phyloP scores from a whole-genome alignment of 805 yeast species.

The Saccharomycopsis sp. region DNA sequence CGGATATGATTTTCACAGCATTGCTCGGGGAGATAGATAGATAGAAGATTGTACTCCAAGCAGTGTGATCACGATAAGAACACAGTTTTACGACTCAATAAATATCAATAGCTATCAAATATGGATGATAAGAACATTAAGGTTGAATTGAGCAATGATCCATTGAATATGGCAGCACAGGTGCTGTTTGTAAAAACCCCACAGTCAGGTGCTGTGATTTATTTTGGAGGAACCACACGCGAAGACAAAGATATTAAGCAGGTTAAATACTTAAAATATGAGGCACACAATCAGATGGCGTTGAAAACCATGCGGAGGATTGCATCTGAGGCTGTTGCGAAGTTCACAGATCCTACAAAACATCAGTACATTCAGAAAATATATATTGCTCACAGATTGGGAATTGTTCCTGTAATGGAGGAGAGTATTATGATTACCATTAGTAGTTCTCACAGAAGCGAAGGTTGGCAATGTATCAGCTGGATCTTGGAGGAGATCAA shows the following conservation, averaged over 20 bases:
- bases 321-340: constrained; percentile 29
- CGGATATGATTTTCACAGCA: background rate
- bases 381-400: constrained; percentile 40
- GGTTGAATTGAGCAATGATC: constrained; percentile 23
- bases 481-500: constrained; percentile 41
- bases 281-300: constrained; percentile 40
- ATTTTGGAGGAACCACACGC: constrained; percentile 47
- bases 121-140: background rate
- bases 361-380: constrained; percentile 30
- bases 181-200: constrained; percentile 37
- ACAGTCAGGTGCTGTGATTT: constrained; percentile 42
- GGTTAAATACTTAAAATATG: constrained; percentile 39
- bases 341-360: constrained; percentile 24
- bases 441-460: constrained; percentile 39
- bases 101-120: too few species aligned
- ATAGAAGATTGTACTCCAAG: too few species aligned
- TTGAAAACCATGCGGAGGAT: constrained; percentile 31
- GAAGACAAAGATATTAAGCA: constrained; percentile 33
- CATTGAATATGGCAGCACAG: constrained; percentile 23
- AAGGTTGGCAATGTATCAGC: constrained; percentile 42
- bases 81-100: too few species aligned
- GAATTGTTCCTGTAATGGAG: constrained; percentile 40
- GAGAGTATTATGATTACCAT: constrained; percentile 42
- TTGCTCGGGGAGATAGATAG: too few species aligned
- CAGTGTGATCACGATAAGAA: too few species aligned